Conservation (phyloP, 176 grass and related monocot genomes). For the Sorghum bicolor region Sorghum_bicolor_NCBIv3 NC_012878.2:5454501-5455000, state of each 20-base stretch:
- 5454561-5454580: neutral
- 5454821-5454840: neutral
- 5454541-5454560: neutral
- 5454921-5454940: neutral
- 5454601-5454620: neutral
- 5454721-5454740: neutral
- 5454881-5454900: neutral
- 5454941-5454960: neutral
- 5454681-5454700: neutral
- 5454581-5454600: neutral
- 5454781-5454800: neutral
- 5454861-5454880: neutral
- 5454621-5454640: neutral
- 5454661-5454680: neutral
- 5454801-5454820: neutral
- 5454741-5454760: neutral
- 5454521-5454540: neutral
- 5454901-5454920: neutral
- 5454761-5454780: neutral
- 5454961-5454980: neutral
- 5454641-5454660: neutral
- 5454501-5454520: neutral
- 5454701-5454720: neutral
- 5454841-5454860: neutral
- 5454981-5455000: constrained; percentile 12